phyloP scores from a whole-genome alignment of 106 monocot genomes.

The Dendrobium nobile region DNA sequence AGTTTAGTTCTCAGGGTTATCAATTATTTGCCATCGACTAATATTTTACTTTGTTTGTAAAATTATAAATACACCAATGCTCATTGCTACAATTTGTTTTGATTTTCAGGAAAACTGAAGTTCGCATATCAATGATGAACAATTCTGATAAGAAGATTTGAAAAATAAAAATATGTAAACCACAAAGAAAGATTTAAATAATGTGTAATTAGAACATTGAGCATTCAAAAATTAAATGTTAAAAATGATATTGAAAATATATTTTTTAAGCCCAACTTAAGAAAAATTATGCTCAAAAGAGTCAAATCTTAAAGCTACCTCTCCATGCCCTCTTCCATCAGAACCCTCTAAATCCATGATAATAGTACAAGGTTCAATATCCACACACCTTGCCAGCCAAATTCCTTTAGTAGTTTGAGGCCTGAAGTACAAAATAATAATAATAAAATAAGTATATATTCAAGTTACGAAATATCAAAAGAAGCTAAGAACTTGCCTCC shows the following conservation, averaged over 20 bases:
- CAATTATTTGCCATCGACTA: background rate
- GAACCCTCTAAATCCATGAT: slow-evolving; percentile 98
- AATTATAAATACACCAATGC: background rate
- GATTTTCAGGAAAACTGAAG: background rate
- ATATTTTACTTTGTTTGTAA: background rate
- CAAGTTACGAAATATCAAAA: background rate
- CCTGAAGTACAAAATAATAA: slow-evolving; percentile 24
- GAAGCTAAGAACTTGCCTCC: slow-evolving; percentile 47
- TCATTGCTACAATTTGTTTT: background rate
- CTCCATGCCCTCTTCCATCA: slow-evolving; percentile 92
- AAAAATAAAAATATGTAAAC: background rate
- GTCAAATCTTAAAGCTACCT: slow-evolving; percentile 33
- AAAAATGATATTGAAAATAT: background rate
- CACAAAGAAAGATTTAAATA: background rate
- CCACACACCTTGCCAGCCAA: slow-evolving; percentile 72
- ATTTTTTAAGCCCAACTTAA: background rate
- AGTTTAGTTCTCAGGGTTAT: background rate
- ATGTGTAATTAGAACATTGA: background rate
- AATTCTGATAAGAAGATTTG: background rate
- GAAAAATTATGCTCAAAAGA: background rate
- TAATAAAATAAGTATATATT: background rate
- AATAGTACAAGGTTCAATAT: slow-evolving; percentile 83
- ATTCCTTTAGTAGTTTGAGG: slow-evolving; percentile 96
- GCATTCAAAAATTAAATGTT: background rate
- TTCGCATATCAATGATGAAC: background rate